These are phyloP conservation scores for Calonectria pteridis DNA, from an alignment of 2,329 filamentous ascomycete species.

Conservation along the genomic window DNA sequence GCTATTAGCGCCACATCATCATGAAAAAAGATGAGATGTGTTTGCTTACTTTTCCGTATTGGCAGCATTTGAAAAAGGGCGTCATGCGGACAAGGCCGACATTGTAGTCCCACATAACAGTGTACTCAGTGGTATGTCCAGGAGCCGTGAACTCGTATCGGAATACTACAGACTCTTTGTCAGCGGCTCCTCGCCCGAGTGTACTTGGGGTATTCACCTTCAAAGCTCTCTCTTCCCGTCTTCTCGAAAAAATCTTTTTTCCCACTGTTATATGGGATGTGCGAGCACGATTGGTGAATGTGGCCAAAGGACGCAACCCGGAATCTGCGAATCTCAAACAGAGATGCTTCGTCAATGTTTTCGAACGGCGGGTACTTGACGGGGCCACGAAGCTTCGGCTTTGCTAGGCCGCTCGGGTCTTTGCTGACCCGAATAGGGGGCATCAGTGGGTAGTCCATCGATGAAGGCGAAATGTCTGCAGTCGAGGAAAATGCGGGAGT, in stretches of 20 bases:
- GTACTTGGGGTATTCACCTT: conserved; percentile 69
- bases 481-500: conserved; percentile 30
- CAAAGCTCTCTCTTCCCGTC: conserved; percentile 88
- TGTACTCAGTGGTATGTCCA: conserved; percentile 74
- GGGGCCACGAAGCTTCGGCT: conserved; percentile 72
- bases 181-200: neutral
- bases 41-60: conserved; percentile 81
- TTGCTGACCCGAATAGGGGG: conserved; percentile 53
- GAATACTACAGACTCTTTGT: conserved; percentile 35
- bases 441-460: conserved; percentile 28
- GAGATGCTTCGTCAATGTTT: conserved; percentile 68
- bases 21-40: neutral
- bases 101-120: conserved; percentile 98
- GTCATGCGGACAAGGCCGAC: conserved; percentile 94
- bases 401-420: conserved; percentile 61
- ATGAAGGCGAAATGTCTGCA: conserved; percentile 21
- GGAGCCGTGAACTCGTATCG: conserved; percentile 81
- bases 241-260: conserved; percentile 91
- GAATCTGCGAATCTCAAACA: conserved; percentile 71
- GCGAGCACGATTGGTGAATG: conserved; percentile 73
- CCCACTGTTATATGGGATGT: conserved; percentile 94
- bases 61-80: conserved; percentile 91
- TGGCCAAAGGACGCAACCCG: conserved; percentile 74
- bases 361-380: conserved; percentile 84
- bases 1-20: conserved; percentile 28